These are phyloP conservation scores for Aaosphaeria arxii DNA, from an alignment of 2,329 filamentous ascomycete genomes.

Conservation along the genomic window DNA sequence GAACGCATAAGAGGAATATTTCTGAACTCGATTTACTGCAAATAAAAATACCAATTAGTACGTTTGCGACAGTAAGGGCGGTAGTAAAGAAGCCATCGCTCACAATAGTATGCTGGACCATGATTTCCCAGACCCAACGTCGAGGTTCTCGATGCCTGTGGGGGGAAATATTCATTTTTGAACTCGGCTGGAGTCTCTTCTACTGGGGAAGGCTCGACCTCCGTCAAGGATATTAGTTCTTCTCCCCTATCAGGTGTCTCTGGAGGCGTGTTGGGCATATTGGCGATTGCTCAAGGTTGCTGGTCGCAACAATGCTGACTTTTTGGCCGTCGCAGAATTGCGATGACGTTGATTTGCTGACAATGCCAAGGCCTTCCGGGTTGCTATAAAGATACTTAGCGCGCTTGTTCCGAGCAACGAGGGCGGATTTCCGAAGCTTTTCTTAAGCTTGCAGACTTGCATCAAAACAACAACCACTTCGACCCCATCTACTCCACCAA, in stretches of 20 bases:
- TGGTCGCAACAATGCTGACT: constrained; percentile 9
- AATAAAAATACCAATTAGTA: background rate
- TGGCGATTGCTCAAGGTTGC: background rate
- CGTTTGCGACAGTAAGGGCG: background rate
- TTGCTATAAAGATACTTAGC: background rate
- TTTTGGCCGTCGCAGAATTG: constrained; percentile 20
- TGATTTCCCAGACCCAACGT: constrained; percentile 62
- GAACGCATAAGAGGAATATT: constrained; percentile 74
- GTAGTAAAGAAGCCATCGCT: constrained; percentile 21
- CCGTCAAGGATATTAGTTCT: constrained; percentile 64
- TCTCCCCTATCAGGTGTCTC: constrained; percentile 34
- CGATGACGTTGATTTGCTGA: constrained; percentile 31
- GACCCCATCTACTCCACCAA: too few species aligned
- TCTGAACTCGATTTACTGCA: constrained; percentile 72
- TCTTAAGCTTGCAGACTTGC: too few species aligned
- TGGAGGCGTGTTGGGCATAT: constrained; percentile 12
- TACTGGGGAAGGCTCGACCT: constrained; percentile 81
- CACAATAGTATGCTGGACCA: constrained; percentile 74
- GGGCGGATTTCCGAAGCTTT: too few species aligned
- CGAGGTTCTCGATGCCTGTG: constrained; percentile 30
- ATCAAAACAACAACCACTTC: too few species aligned
- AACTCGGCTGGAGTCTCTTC: constrained; percentile 51
- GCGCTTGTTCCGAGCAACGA: background rate
- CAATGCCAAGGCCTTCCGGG: background rate
- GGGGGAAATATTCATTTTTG: constrained; percentile 52